Evolutionary conservation across 2,329 filamentous ascomycete species (phyloP).

Genomic region (Alternaria alternata): DNA sequence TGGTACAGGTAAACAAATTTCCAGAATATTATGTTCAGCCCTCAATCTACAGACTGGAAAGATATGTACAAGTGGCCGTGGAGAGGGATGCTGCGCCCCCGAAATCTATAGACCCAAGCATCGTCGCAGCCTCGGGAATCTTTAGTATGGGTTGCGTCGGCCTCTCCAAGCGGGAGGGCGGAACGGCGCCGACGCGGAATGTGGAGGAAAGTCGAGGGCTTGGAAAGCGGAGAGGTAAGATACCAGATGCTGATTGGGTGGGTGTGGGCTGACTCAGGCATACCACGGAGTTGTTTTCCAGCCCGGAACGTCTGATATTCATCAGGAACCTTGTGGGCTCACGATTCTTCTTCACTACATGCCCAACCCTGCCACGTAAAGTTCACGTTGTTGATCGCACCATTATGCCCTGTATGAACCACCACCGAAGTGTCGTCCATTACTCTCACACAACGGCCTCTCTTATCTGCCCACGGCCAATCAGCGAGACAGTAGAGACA

Average conservation of each 20-base stretch:
- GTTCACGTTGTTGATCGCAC: no score
- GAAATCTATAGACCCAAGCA: neutral
- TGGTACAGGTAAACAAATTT: neutral
- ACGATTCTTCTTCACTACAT: no score
- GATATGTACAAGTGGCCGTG: neutral
- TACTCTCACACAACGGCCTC: no score
- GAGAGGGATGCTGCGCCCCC: neutral
- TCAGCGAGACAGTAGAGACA: no score
- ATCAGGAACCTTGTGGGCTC: no score
- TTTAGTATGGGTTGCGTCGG: slow-evolving; percentile 27
- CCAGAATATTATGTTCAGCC: neutral
- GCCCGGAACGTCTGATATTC: no score
- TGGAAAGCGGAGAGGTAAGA: slow-evolving; percentile 13
- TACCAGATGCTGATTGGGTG: slow-evolving; percentile 17
- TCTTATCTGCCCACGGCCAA: no score
- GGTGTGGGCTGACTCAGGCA: slow-evolving; percentile 16
- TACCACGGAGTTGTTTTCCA: slow-evolving; percentile 21
- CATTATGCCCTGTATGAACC: no score
- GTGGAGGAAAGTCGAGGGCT: slow-evolving; percentile 20
- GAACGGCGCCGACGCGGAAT: slow-evolving; percentile 24
- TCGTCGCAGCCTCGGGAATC: slow-evolving; percentile 17
- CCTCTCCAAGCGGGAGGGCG: slow-evolving; percentile 12
- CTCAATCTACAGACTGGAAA: neutral
- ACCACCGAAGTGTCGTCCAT: no score
- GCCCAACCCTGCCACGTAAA: no score